These are phyloP conservation scores for Gyrodon lividus DNA, from an alignment of 768 basidiomycete species.

Conservation along the genomic window DNA sequence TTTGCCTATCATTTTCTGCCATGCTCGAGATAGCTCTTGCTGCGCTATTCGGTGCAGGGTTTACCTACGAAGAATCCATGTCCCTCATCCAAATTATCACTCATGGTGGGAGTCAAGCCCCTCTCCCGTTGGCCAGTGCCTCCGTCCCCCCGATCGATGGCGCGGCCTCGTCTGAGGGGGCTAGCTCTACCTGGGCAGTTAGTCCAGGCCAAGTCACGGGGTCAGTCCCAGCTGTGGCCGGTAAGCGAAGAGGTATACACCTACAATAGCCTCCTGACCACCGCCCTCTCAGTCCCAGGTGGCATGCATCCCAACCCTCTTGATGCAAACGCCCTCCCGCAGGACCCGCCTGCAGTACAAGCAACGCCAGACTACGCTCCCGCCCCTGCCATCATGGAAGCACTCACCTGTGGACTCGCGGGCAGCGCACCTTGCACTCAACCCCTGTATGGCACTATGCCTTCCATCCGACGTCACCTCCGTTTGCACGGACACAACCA, in stretches of 20 bases:
- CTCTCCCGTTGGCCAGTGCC: no score
- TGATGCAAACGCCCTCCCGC: background rate
- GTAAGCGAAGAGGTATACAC: background rate
- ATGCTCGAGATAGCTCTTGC: no score
- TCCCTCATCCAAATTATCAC: no score
- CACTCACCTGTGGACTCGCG: constrained; percentile 1
- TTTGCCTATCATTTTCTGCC: no score
- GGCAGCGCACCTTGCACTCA: constrained; percentile 1
- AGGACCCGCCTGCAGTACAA: background rate
- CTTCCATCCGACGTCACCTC: constrained; percentile 10
- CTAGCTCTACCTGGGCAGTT: background rate
- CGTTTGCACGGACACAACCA: constrained; percentile 10
- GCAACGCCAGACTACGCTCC: background rate
- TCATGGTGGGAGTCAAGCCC: no score
- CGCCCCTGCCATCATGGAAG: background rate
- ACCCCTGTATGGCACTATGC: background rate
- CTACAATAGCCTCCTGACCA: background rate
- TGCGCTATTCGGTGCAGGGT: no score
- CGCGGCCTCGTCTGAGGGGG: background rate
- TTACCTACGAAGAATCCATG: no score
- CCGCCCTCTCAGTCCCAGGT: background rate
- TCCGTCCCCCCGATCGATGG: background rate
- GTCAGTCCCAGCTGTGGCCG: background rate
- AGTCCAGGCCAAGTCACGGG: background rate
- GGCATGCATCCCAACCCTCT: background rate